Evolutionary conservation across 345 rosid genomes (phyloP).

Genomic region (Brassica carinata): DNA sequence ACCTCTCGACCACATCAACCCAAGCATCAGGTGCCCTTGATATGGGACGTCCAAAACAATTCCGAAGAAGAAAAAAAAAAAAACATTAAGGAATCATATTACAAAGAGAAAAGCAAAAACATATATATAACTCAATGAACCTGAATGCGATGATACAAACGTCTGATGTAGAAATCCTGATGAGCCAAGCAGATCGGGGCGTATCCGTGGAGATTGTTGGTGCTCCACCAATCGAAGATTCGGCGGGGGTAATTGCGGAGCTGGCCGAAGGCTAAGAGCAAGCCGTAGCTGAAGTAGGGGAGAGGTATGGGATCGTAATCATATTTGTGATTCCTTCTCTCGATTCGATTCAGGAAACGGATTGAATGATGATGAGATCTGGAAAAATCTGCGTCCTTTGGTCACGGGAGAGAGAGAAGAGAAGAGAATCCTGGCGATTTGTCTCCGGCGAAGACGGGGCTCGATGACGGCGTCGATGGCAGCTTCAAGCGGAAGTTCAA

Average conservation of each 20-base stretch:
- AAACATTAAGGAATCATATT: not conserved
- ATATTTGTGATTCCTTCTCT: not conserved
- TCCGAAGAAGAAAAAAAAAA: conserved; percentile 33
- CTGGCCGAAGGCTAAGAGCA: conserved; percentile 79
- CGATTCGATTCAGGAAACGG: not conserved
- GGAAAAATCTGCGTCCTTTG: not conserved
- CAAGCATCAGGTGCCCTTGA: conserved; percentile 92
- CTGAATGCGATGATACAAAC: conserved; percentile 90
- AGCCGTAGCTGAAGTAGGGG: conserved; percentile 84
- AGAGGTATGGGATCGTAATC: conserved; percentile 74
- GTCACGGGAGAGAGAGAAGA: not conserved
- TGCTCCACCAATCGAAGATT: conserved; percentile 58
- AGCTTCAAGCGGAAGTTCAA: too few species aligned
- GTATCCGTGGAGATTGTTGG: conserved; percentile 78
- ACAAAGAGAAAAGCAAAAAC: not conserved
- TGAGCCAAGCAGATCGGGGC: conserved; percentile 91
- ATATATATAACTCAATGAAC: conserved; percentile 28
- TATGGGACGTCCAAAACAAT: conserved; percentile 86
- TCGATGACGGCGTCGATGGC: too few species aligned
- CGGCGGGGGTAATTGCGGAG: conserved; percentile 75
- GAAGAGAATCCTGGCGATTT: not conserved
- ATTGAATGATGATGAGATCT: not conserved
- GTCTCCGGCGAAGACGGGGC: too few species aligned
- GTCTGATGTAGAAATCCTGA: conserved; percentile 89
- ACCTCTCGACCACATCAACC: conserved; percentile 83